Base-by-base conservation (phyloP, 768 basidiomycete genomes). In the Collybiopsis luxurians region DNA sequence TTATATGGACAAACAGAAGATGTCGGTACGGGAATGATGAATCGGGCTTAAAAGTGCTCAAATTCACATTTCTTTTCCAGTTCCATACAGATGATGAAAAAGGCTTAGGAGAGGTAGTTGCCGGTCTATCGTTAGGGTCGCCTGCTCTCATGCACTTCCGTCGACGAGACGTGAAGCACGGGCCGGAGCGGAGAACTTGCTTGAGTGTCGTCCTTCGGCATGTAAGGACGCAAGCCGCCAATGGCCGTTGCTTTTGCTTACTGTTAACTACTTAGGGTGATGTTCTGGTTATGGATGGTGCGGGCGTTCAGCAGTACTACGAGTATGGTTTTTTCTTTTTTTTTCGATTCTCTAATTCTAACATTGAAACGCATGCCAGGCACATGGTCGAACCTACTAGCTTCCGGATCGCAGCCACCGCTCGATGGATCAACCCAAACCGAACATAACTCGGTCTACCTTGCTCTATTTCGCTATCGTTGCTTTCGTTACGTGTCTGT, bases 1-100 rank as follows among this genome's bases (percentile, higher is more conserved):
- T 1, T 93, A 93, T 63, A 91, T 92, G 88, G 87, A 90, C 64
- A 78, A 82, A 56, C 91, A 92, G 68, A 88, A 79, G 66, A 93
- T 93, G 90, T 81, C 89, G 48, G 90, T 90, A 66, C 64, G 81
- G 69, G 15, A 13, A 34, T 4, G 31, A 17, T 24, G 31, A 28
- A 58, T 34, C 17, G 53, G n/a, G 10, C 27, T 26, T 9, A 52
- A 53, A 34, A 64, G 40, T 24, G 7, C 23, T 46, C 44, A n/a
- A 17, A 12, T 55, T 12, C n/a, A 24, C 27, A 19, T 30, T 30
- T 10, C 2, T 23, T 56, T 28, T 15, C 24, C 53, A 90, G 89
- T 92, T 90, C 66, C 90, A 92, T 61, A 90, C 86, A 59, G 90
- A 93, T 62, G 80, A 79, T 54, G 90, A 93, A 71, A 71, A 73